Base-by-base conservation (phyloP, 2,329 filamentous ascomycete genomes). In the Colletotrichum sojae region DNA sequence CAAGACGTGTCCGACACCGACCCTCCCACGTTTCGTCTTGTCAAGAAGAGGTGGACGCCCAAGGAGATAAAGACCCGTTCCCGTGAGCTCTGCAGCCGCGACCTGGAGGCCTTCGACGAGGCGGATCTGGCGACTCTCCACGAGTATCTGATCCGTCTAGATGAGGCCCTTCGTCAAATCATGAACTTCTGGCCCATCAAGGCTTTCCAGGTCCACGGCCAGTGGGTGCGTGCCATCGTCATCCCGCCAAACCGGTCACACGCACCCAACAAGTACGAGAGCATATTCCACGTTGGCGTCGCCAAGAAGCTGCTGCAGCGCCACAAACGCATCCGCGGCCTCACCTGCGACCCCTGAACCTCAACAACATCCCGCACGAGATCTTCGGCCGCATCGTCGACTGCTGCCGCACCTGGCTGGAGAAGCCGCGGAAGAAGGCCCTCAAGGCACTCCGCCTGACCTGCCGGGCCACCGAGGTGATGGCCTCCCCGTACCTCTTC, bases 271-370 rank as follows among this genome's bases (percentile, higher is more conserved):
- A 16, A 53, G 22, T 53, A 53, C 16, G 22, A 53, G 12, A 25
- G 22, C 51, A 53, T n/a, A 16, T 53, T 36, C 16, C 51, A 53
- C 20, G 51, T 53, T 15, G 51, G 31, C 15, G 22, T 53, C 16
- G 51, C 51, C 51, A 53, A 53, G n/a, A 25, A 31, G 20, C 51
- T 53, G 51, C 51, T 53, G 15, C 27, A 31, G 13, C 51, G 51
- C 25, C 31, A 31, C 15, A 53, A 31, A 25, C 27, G 31, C 27
- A n/a, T 53, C 22, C 51, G 51, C 15, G 16, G 51, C 36, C 13
- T 13, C 39, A 43, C 39, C 39, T 43, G 10, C 12, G 39, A 16
- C 39, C 39, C 12, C 12, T 43, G 13, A 43, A 16, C 39, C 39
- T 43, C 9, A 16, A 16, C 12, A 43, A 43, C 39, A 43, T 16